Conservation (phyloP, 2,329 filamentous ascomycete genomes). For the Fusarium praegraminearum region DNA sequence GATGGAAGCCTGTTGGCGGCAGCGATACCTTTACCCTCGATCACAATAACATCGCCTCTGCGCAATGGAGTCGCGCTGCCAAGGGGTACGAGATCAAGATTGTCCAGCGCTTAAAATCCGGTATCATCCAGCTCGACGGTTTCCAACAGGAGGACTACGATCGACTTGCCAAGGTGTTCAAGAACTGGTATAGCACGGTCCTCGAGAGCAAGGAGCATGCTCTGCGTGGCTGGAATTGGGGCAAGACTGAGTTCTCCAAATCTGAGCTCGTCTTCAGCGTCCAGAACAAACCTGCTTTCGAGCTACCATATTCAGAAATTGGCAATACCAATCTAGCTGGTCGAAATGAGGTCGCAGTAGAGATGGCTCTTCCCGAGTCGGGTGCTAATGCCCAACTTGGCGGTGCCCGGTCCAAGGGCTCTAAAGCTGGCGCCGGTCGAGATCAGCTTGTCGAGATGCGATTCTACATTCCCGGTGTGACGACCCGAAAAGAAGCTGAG, state of each 20-base stretch:
- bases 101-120: constrained; percentile 78
- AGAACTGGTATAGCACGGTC: constrained; percentile 96
- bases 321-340: constrained; percentile 97
- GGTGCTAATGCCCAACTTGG: constrained; percentile 79
- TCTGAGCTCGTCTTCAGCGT: constrained; percentile 97
- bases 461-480: constrained; percentile 95
- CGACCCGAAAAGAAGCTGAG: constrained; percentile 76
- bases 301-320: constrained; percentile 96
- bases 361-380: constrained; percentile 85
- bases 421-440: constrained; percentile 87
- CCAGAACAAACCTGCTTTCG: constrained; percentile 94
- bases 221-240: constrained; percentile 98
- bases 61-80: constrained; percentile 94
- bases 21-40: constrained; percentile 96
- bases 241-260: constrained; percentile 96
- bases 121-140: constrained; percentile 92
- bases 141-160: constrained; percentile 97
- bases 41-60: constrained; percentile 82
- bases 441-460: constrained; percentile 99
- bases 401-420: constrained; percentile 80
- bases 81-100: constrained; percentile 96
- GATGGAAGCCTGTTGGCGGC: constrained; percentile 90
- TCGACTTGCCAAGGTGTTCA: constrained; percentile 91
- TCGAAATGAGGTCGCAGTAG: constrained; percentile 96
- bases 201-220: constrained; percentile 95